These are phyloP conservation scores for Euphrasia confusa DNA, from an alignment of 257 asterid genomes.

Conservation along the genomic window DNA sequence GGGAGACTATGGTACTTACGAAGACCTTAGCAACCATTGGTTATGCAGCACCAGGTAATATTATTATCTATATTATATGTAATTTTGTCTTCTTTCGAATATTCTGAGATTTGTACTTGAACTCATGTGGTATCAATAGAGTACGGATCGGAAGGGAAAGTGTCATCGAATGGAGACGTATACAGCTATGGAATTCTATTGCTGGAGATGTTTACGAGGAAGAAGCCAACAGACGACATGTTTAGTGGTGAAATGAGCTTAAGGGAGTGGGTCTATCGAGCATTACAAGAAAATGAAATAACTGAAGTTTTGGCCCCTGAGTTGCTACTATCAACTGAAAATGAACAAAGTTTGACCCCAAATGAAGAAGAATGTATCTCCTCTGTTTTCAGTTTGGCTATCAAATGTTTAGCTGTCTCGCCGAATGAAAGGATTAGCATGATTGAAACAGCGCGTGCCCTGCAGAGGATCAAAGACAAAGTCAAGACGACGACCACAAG, in stretches of 20 bases:
- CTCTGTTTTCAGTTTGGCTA: neutral
- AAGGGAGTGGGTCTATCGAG: no score
- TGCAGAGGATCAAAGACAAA: constrained; percentile 14
- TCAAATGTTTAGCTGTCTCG: constrained; percentile 1
- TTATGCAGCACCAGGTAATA: constrained; percentile 4
- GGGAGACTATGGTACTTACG: constrained; percentile 26
- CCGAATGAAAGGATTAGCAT: constrained; percentile 11
- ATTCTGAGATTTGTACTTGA: neutral
- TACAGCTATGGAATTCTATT: neutral
- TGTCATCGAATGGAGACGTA: neutral
- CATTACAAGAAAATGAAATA: no score
- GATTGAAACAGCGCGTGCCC: neutral
- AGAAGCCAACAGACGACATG: no score
- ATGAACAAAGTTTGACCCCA: constrained; percentile 4
- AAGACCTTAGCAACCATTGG: constrained; percentile 22
- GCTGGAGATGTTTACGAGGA: no score
- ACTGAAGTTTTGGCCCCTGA: constrained; percentile 22
- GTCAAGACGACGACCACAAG: no score
- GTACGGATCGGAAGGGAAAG: constrained; percentile 4
- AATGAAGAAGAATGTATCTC: neutral
- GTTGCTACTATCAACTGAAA: neutral
- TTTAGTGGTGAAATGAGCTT: no score
- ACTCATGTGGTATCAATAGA: neutral
- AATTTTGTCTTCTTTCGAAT: neutral
- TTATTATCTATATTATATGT: no score